Percentiles rank a stretch among this genome's conserved stretches.
Evolutionary conservation across 176 grass and related monocot genomes (phyloP).

Genomic region (Zea mays): Zm-B73-REFERENCE-NAM-5.0 NC_050098.1:205296501-205297000

Average conservation of each 20-base stretch:
- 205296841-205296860: conserved; percentile 1
- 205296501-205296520: not conserved
- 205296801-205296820: not conserved
- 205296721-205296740: not conserved
- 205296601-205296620: conserved; percentile 52
- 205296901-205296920: conserved; percentile 26
- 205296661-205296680: not conserved
- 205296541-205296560: not conserved
- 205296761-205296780: not conserved
- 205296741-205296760: conserved; percentile 15
- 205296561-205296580: conserved; percentile 63
- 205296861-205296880: conserved; percentile 10
- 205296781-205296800: not conserved
- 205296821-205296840: conserved; percentile 9
- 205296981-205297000: conserved; percentile 80
- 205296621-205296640: conserved; percentile 4
- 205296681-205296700: conserved; percentile 5
- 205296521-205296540: conserved; percentile 4
- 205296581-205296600: conserved; percentile 76
- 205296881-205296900: not conserved
- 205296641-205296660: not conserved
- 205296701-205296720: not conserved
- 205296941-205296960: conserved; percentile 69
- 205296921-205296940: conserved; percentile 86
- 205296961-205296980: conserved; percentile 93